Percentiles rank a stretch among this genome's conserved stretches.
Conservation (phyloP, 2,329 filamentous ascomycete genomes). For the Raffaelea arxii region DNA sequence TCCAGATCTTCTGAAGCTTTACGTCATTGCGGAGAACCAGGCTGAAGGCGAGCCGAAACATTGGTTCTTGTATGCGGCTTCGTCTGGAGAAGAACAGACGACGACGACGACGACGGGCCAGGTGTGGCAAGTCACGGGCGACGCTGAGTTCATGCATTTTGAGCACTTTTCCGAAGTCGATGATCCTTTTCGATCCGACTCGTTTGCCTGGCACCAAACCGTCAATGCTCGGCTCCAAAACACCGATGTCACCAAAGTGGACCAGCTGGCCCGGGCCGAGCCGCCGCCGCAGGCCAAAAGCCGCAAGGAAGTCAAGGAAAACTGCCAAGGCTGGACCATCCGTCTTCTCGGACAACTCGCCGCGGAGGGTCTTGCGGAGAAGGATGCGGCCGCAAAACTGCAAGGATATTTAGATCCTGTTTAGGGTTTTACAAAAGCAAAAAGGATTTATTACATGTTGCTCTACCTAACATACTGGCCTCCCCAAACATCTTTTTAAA, state of each 20-base stretch:
- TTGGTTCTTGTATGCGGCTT: too few species aligned
- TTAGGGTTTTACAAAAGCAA: too few species aligned
- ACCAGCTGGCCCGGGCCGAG: neutral
- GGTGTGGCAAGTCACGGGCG: constrained; percentile 1
- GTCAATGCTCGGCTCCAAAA: neutral
- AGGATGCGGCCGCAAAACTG: neutral
- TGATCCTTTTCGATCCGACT: neutral
- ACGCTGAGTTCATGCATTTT: constrained; percentile 1
- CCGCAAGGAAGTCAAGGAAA: constrained; percentile 2
- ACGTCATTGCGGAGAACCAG: too few species aligned
- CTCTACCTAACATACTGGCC: too few species aligned
- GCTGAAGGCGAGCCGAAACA: too few species aligned
- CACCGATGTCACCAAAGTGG: neutral
- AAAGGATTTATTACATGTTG: too few species aligned
- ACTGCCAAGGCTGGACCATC: constrained; percentile 3
- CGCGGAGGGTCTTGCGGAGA: neutral
- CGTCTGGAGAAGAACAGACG: too few species aligned
- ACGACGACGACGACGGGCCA: neutral
- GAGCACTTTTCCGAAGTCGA: neutral
- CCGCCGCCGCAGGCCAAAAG: neutral
- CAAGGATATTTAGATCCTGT: neutral
- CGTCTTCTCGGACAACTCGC: neutral
- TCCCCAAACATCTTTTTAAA: too few species aligned
- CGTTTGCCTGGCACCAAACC: constrained; percentile 1
- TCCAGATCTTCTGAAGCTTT: too few species aligned